Percentiles rank a stretch among this genome's conserved stretches.
Conservation (phyloP, 2,329 filamentous ascomycete genomes). For the Trichoderma gracile region DNA sequence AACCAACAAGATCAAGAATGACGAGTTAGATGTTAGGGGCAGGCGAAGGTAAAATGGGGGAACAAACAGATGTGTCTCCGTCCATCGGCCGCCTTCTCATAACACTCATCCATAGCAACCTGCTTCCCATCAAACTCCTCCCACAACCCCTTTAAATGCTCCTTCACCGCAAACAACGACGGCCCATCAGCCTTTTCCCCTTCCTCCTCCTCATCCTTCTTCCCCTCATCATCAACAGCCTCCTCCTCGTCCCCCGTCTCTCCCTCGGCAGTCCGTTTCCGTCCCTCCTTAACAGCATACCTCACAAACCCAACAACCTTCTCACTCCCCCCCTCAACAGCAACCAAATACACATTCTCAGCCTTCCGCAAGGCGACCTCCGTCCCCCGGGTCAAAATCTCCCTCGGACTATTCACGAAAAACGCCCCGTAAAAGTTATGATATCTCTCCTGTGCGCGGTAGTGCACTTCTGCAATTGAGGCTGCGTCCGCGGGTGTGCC, state of each 20-base stretch:
- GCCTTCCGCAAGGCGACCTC: not conserved
- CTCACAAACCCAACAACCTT: slow-evolving; percentile 22
- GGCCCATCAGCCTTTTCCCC: slow-evolving; percentile 2
- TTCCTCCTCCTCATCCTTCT: slow-evolving; percentile 9
- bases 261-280: not conserved
- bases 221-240: not conserved
- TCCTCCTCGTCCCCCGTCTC: not conserved
- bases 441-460: slow-evolving; percentile 27
- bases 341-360: slow-evolving; percentile 13
- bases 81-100: slow-evolving; percentile 27
- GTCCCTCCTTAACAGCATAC: slow-evolving; percentile 10
- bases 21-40: too few relatives aligned
- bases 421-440: slow-evolving; percentile 31
- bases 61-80: slow-evolving; percentile 29
- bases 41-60: too few relatives aligned
- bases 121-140: slow-evolving; percentile 28
- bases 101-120: slow-evolving; percentile 30
- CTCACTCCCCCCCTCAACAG: slow-evolving; percentile 4
- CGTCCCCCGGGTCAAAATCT: slow-evolving; percentile 25
- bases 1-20: too few relatives aligned
- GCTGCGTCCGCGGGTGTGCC: slow-evolving; percentile 26
- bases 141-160: slow-evolving; percentile 31
- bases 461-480: slow-evolving; percentile 28
- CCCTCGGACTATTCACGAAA: slow-evolving; percentile 25
- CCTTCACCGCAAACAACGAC: slow-evolving; percentile 27